phyloP scores from a whole-genome alignment of 1,139 yeast genomes.

The Suhomyces anneliseae region DNA sequence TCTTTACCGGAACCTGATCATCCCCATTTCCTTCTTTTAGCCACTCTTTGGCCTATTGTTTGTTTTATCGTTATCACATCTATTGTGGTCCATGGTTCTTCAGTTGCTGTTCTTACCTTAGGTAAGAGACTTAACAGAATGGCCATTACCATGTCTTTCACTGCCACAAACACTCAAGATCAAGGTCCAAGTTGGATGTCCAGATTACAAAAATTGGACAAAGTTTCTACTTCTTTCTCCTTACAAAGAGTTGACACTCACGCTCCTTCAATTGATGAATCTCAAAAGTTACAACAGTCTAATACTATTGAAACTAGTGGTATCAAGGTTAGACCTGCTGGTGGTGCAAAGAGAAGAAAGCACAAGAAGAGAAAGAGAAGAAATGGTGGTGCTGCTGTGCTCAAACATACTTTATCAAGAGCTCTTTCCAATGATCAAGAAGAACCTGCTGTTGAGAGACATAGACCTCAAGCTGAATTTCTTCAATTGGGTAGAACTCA shows the following conservation, averaged over 20 bases:
- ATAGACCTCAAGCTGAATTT: constrained; percentile 43
- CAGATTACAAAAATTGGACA: constrained; percentile 78
- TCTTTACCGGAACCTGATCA: constrained; percentile 52
- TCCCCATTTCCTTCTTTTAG: constrained; percentile 68
- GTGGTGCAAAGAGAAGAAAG: constrained; percentile 62
- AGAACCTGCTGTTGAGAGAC: constrained; percentile 25
- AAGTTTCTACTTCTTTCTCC: constrained; percentile 72
- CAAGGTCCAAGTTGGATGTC: constrained; percentile 75
- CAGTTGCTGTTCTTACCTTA: constrained; percentile 88
- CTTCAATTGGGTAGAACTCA: constrained; percentile 41
- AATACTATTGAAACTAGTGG: constrained; percentile 64
- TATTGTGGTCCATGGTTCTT: constrained; percentile 92
- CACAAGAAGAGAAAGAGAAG: constrained; percentile 38
- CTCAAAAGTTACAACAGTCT: constrained; percentile 20
- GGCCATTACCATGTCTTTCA: constrained; percentile 90
- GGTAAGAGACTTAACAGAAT: constrained; percentile 89
- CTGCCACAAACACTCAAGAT: constrained; percentile 64
- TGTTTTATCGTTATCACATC: constrained; percentile 84
- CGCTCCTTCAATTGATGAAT: constrained; percentile 13
- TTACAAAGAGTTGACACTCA: constrained; percentile 75
- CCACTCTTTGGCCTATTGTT: constrained; percentile 86
- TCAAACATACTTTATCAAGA: constrained; percentile 35
- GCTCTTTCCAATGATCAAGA: constrained; percentile 25
- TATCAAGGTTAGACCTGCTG: constrained; percentile 72
- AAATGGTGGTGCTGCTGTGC: constrained; percentile 26